Conservation (phyloP, 2,329 filamentous ascomycete species). For the Alternaria sp. region DNA sequence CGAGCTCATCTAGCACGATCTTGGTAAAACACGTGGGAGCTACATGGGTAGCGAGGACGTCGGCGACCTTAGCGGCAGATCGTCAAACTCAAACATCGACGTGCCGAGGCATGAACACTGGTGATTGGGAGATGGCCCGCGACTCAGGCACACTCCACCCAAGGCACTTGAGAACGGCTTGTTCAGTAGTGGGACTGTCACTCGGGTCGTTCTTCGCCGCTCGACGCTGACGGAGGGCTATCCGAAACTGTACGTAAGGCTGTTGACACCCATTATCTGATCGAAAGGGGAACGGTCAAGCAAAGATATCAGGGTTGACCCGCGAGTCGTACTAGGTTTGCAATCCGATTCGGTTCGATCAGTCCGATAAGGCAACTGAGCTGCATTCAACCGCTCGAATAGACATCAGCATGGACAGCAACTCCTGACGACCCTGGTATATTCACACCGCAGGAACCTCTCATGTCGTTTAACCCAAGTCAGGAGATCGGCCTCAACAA, state of each 20-base stretch:
- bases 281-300: slow-evolving; percentile 4
- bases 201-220: neutral
- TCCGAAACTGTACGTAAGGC: slow-evolving; percentile 2
- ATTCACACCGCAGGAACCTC: slow-evolving; percentile 6
- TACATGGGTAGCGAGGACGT: slow-evolving; percentile 13
- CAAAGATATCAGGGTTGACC: neutral
- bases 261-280: neutral
- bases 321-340: slow-evolving; percentile 1
- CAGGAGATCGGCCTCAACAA: slow-evolving; percentile 12
- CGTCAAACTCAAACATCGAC: slow-evolving; percentile 16
- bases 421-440: neutral
- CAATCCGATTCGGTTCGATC: slow-evolving; percentile 9
- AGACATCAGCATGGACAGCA: neutral
- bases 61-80: slow-evolving; percentile 19
- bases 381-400: neutral
- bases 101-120: slow-evolving; percentile 13
- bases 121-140: slow-evolving; percentile 2
- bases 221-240: neutral
- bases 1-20: slow-evolving; percentile 10
- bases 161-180: slow-evolving; percentile 4
- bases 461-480: neutral
- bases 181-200: slow-evolving; percentile 4
- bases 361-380: slow-evolving; percentile 1
- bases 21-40: slow-evolving; percentile 17
- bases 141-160: slow-evolving; percentile 3